Conservation (phyloP, 2,329 filamentous ascomycete species). For the Fusarium caatingaense region DNA sequence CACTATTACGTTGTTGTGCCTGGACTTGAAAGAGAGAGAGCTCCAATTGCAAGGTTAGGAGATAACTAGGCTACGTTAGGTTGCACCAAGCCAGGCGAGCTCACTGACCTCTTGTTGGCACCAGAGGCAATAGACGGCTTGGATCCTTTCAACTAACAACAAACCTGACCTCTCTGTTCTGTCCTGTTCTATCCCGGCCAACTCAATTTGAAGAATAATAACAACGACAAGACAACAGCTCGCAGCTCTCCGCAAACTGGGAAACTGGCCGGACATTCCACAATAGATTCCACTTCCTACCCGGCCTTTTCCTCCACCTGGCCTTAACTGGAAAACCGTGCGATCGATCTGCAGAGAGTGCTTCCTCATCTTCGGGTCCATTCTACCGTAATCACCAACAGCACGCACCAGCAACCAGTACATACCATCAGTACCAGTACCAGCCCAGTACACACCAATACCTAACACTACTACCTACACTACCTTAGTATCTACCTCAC, state of each 20-base stretch:
- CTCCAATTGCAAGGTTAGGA: constrained; percentile 35
- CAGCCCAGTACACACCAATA: neutral
- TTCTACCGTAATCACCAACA: constrained; percentile 28
- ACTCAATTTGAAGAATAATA: neutral
- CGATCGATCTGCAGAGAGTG: constrained; percentile 43
- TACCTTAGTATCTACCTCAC: neutral
- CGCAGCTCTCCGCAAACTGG: neutral
- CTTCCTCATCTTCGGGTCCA: constrained; percentile 38
- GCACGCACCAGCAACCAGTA: constrained; percentile 1
- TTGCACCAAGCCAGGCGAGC: constrained; percentile 34
- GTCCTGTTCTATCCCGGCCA: neutral
- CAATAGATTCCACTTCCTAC: constrained; percentile 25
- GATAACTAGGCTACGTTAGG: constrained; percentile 22
- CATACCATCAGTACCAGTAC: constrained; percentile 2
- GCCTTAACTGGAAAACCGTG: constrained; percentile 30
- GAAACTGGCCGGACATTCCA: constrained; percentile 7
- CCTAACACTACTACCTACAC: neutral
- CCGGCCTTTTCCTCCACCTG: constrained; percentile 22
- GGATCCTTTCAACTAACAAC: constrained; percentile 34
- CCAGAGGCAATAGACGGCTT: constrained; percentile 32
- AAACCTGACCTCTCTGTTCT: constrained; percentile 3
- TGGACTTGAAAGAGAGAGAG: constrained; percentile 27
- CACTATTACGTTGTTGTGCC: constrained; percentile 35
- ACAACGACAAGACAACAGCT: neutral
- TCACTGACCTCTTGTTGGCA: constrained; percentile 41